These are phyloP conservation scores for Canavalia gladiata DNA, from an alignment of 306 rosid species.

Conservation along the genomic window DNA sequence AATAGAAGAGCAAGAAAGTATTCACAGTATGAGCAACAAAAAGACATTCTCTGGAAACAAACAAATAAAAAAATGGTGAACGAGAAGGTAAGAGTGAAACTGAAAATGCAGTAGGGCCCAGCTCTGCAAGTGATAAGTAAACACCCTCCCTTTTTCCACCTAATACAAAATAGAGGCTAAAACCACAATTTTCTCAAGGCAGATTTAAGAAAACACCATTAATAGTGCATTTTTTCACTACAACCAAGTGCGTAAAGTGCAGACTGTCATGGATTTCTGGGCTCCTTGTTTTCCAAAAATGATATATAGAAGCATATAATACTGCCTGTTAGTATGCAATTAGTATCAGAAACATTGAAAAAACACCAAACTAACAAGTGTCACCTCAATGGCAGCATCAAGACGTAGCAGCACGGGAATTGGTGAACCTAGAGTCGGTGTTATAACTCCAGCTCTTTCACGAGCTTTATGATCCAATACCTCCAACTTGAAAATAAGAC, in stretches of 20 bases:
- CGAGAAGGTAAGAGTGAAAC: too few species aligned
- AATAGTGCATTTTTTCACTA: not conserved
- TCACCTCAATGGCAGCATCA: conserved; percentile 89
- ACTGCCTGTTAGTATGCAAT: not conserved
- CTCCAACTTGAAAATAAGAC: conserved; percentile 91
- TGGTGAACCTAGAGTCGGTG: conserved; percentile 91
- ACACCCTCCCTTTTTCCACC: not conserved
- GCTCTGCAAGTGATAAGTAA: not conserved
- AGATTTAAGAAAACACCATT: conserved; percentile 10
- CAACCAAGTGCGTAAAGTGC: not conserved
- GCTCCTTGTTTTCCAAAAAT: not conserved
- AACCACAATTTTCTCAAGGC: not conserved
- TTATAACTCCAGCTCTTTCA: conserved; percentile 92
- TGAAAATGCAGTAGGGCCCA: not conserved
- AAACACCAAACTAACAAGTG: too few species aligned
- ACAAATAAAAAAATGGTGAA: not conserved
- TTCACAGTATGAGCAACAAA: not conserved
- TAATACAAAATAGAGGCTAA: not conserved
- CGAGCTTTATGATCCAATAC: conserved; percentile 97
- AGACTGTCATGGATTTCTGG: not conserved
- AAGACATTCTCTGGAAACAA: not conserved
- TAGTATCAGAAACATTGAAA: not conserved
- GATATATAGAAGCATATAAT: not conserved
- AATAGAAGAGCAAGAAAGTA: not conserved
- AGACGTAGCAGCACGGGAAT: conserved; percentile 78